Percentiles rank a stretch among this genome's conserved stretches.
These are phyloP conservation scores for Sonneratia caseolaris DNA, from an alignment of 345 rosid genomes.

Conservation along the genomic window DNA sequence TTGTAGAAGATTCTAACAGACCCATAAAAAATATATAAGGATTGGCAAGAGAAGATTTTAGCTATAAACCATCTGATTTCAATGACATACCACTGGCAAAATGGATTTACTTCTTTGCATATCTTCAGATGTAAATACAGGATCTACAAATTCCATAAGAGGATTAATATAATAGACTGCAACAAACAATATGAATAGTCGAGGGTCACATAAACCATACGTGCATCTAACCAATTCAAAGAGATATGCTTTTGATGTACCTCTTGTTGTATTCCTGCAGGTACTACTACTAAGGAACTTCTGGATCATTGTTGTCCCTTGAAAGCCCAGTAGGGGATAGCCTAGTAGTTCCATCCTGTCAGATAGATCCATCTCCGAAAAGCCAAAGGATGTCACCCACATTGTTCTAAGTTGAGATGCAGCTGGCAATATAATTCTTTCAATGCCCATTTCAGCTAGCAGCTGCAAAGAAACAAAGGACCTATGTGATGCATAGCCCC, in stretches of 20 bases:
- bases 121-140: slow-evolving; percentile 3
- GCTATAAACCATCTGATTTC: neutral
- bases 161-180: neutral
- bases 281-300: slow-evolving; percentile 7
- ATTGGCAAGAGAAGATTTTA: too few relatives aligned
- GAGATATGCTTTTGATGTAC: neutral
- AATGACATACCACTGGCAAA: slow-evolving; percentile 7
- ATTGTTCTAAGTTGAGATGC: slow-evolving; percentile 16
- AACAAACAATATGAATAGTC: neutral
- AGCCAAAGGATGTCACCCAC: slow-evolving; percentile 27
- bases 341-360: slow-evolving; percentile 16
- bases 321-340: slow-evolving; percentile 21
- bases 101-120: neutral
- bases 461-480: slow-evolving; percentile 12
- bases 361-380: slow-evolving; percentile 16
- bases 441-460: slow-evolving; percentile 18
- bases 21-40: neutral
- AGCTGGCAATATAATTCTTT: slow-evolving; percentile 26
- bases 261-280: slow-evolving; percentile 2
- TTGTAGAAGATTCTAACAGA: neutral
- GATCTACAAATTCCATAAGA: slow-evolving; percentile 5
- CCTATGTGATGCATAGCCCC: neutral
- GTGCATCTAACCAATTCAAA: neutral
- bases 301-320: slow-evolving; percentile 23
- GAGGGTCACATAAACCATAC: neutral